These are phyloP conservation scores for Aspergillus hancockii DNA, from an alignment of 495 filamentous ascomycete species.

Conservation along the genomic window DNA sequence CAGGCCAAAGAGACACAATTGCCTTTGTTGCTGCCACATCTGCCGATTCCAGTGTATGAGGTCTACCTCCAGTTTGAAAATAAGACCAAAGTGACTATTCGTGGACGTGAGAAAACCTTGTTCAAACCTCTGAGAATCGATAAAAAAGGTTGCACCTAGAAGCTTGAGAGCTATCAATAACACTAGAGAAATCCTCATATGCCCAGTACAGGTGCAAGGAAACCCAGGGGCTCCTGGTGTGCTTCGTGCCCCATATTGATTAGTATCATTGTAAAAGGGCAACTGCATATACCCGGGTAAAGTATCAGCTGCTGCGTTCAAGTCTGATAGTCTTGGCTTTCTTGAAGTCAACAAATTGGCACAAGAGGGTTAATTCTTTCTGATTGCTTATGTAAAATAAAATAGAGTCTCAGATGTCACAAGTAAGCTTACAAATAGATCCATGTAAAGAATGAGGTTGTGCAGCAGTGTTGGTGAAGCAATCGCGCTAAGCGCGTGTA, in stretches of 20 bases:
- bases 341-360: too few species aligned
- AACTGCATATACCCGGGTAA: too few species aligned
- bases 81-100: conserved; percentile 5
- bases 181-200: background rate
- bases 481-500: conserved; percentile 12
- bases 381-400: too few species aligned
- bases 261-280: too few species aligned
- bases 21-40: conserved; percentile 69
- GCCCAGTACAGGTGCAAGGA: background rate
- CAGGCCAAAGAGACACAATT: conserved; percentile 61
- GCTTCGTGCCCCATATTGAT: too few species aligned
- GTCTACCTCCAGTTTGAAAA: background rate
- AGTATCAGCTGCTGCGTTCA: too few species aligned
- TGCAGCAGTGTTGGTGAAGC: background rate
- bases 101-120: background rate
- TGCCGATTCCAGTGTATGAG: conserved; percentile 10
- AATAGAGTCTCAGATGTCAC: too few species aligned
- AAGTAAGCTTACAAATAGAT: too few species aligned
- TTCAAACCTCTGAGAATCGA: background rate
- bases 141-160: background rate
- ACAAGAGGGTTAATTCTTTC: too few species aligned
- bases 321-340: too few species aligned
- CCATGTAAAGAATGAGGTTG: too few species aligned
- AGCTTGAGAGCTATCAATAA: background rate
- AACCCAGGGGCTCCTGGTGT: too few species aligned